Evolutionary conservation across 805 yeast species (phyloP), one percentile per base, ranked within the genome.

Genomic region (Dipodascopsis uninucleata): DNA sequence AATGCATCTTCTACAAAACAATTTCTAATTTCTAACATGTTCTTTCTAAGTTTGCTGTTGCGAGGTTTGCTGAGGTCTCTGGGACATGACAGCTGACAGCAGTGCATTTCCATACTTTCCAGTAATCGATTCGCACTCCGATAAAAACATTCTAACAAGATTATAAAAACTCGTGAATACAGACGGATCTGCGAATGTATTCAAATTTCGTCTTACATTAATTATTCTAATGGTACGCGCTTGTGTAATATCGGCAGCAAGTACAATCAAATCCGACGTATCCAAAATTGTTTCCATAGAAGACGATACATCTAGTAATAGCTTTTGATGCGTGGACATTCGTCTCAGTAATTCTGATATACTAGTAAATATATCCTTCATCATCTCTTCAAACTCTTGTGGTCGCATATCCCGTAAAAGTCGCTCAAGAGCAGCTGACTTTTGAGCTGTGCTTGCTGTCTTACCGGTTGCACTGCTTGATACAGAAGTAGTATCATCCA

Each of bases 71-170:
- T 6, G 37, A 16, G 37, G 37, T 5, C 28, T 6, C n/a, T 9
- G 37, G 5, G 46, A 38, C 42, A 36, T 49, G 18, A 88, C 64
- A 57, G 80, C 76, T 45, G 81, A 85, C 41, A 81, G 77, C 23
- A 90, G 66, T n/a, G 77, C 79, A 22, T 78, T 71, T 10, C 74
- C 63, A 5, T 76, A 71, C 45, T 74, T 77, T 0, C 95, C 95
- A 3, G 87, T 79, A 3, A 89, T 75, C 10, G 79, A 71, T 62
- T 93, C 97, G 62, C 95, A 85, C 59, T 87, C 95, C 37, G 76
- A 77, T 32, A 88, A 69, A 60, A 89, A 89, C 18, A 81, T 70
- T 0, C 81, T 76, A 44, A 80, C 78, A 10, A 84, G 67, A 2
- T 82, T 70, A 62, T 79, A 86, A 40, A 86, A 73, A 47, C 79